Evolutionary conservation across 164 flowering plant genomes (phyloP).

Genomic region (Warburgia ugandensis): DNA sequence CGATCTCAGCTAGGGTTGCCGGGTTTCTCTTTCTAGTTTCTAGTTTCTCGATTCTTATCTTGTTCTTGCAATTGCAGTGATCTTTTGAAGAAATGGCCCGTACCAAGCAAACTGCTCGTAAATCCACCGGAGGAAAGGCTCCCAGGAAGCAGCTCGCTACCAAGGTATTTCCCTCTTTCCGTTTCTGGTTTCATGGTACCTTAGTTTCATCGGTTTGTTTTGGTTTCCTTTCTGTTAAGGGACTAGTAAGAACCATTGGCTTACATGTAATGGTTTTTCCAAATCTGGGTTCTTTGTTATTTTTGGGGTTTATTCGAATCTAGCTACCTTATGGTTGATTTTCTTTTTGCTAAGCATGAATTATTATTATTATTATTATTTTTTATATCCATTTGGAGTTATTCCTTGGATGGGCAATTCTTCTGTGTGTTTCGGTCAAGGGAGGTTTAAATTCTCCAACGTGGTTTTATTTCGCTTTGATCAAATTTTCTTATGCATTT

Average conservation of each 20-base stretch:
- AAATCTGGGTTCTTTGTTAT: neutral
- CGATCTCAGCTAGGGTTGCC: neutral
- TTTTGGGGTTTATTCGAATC: neutral
- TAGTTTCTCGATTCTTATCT: neutral
- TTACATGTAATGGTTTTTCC: neutral
- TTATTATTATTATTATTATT: no score
- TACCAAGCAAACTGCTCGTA: constrained; percentile 18
- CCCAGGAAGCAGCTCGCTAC: constrained; percentile 17
- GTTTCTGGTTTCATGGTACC: neutral
- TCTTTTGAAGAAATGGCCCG: constrained; percentile 9
- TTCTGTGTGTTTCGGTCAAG: neutral
- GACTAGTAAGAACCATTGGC: no score
- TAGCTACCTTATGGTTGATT: neutral
- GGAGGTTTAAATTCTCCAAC: neutral
- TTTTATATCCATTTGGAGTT: neutral
- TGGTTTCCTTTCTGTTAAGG: neutral
- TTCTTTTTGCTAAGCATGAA: neutral
- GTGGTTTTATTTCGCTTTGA: neutral
- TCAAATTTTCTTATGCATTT: neutral
- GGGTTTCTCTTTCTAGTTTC: neutral
- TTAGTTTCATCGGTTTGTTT: neutral
- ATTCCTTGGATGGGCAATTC: neutral
- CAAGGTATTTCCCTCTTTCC: neutral
- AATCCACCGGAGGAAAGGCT: constrained; percentile 17
- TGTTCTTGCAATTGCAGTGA: neutral